These are phyloP conservation scores for Sporobolomyces phaffii DNA, from an alignment of 768 basidiomycete genomes.

Conservation along the genomic window DNA sequence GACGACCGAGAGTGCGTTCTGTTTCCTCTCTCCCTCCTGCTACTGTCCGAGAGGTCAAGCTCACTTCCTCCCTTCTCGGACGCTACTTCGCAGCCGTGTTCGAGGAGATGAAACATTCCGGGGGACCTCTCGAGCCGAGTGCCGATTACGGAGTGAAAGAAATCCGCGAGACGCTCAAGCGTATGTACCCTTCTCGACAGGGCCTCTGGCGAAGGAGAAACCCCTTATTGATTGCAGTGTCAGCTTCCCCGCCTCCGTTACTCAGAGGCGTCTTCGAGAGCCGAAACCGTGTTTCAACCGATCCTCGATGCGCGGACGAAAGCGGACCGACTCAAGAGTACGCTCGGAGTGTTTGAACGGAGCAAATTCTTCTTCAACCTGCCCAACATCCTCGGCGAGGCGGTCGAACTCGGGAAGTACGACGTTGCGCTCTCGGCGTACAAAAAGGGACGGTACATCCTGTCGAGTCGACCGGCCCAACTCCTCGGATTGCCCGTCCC, in stretches of 20 bases:
- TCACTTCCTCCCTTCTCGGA: too few relatives aligned
- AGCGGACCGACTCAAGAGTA: constrained; percentile 83
- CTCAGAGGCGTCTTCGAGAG: constrained; percentile 74
- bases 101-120: constrained; percentile 79
- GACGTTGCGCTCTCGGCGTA: constrained; percentile 91
- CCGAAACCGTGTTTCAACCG: constrained; percentile 90
- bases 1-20: constrained; percentile 73
- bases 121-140: constrained; percentile 60
- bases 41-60: neutral
- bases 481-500: constrained; percentile 55
- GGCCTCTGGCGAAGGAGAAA: too few relatives aligned
- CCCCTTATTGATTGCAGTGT: too few relatives aligned
- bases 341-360: constrained; percentile 88
- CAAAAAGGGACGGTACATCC: constrained; percentile 87
- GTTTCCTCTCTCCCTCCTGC: neutral
- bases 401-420: constrained; percentile 83
- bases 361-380: constrained; percentile 98
- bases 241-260: too few relatives aligned
- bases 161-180: constrained; percentile 74
- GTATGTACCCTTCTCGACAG: constrained; percentile 52
- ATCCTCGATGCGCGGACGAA: constrained; percentile 93
- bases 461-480: constrained; percentile 83
- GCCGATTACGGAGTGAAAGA: constrained; percentile 78
- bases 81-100: constrained; percentile 59
- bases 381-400: constrained; percentile 81